Evolutionary conservation across 345 rosid species (phyloP), one percentile per base, ranked within the genome.

Genomic region (Gossypium anomalum): DNA sequence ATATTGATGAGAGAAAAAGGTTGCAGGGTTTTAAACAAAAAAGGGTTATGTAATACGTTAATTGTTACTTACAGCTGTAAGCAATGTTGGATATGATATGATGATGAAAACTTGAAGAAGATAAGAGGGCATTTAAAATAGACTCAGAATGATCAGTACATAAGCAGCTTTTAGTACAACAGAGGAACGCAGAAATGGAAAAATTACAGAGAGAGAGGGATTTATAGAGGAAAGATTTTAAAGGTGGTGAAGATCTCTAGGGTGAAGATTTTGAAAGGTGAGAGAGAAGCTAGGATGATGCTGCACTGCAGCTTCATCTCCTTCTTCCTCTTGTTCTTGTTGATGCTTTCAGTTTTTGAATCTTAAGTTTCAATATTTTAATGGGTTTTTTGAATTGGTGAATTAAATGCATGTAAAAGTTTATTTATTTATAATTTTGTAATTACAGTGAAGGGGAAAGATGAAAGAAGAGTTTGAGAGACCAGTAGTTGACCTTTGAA

Each of bases 311-410:
- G 43, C 49, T 48, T 68, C 58, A 53, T 53, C 58, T 53, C 22
- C 14, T 48, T 48, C 34, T 22, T 57, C 17, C 23, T 65, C 3
- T n/a, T 17, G 19, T 45, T 47, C n/a, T 48, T 22, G 55, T 13
- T 7, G 11, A 7, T 44, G 73, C 8, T 49, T 57, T 43, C 12
- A 70, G 69, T 75, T 25, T 60, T 60, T 77, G 80, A 83, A 81
- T 79, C 76, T 63, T 2, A 79, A 81, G 72, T 45, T 67, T 3
- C 22, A 9, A 77, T 85, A 75, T 61, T 79, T 82, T 79, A 78
- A 60, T 23, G 60, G 62, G 11, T 13, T 47, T 45, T 71, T 53
- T 23, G 72, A 73, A 55, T 49, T 2, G 48, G 51, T 52, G 61
- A 57, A 57, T 73, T 71, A 68, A 85, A 82, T 71, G 55, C 73